Percentiles rank a stretch among this genome's conserved stretches.
phyloP scores from a whole-genome alignment of 495 filamentous ascomycete species.

The Bombardia bombarda region DNA sequence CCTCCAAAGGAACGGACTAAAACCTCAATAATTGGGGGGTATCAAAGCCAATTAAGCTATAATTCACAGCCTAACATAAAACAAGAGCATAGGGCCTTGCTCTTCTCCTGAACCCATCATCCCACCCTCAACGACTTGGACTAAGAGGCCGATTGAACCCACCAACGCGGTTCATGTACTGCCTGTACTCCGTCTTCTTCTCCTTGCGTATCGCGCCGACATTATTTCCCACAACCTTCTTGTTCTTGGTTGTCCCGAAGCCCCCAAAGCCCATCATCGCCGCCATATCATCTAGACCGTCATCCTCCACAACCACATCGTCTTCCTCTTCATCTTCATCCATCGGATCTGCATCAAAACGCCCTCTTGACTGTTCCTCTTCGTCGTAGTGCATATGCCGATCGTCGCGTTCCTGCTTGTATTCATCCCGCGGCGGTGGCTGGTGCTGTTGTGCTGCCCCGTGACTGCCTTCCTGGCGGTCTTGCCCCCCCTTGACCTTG shows the following conservation, averaged over 20 bases:
- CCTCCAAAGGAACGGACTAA: too few species aligned
- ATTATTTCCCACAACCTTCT: conserved; percentile 86
- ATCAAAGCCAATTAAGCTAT: too few species aligned
- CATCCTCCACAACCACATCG: conserved; percentile 50
- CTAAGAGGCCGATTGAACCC: conserved; percentile 91
- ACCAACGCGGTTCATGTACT: conserved; percentile 98
- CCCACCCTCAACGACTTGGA: conserved; percentile 31
- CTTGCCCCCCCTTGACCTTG: conserved; percentile 26
- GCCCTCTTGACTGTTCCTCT: conserved; percentile 6
- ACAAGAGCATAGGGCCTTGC: too few species aligned
- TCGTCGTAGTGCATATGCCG: conserved; percentile 7
- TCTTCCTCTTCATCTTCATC: conserved; percentile 40
- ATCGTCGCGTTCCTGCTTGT: conserved; percentile 3
- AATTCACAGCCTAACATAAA: too few species aligned
- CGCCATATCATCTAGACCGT: conserved; percentile 66
- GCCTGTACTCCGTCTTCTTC: conserved; percentile 90
- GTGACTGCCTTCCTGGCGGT: conserved; percentile 36
- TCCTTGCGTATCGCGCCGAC: conserved; percentile 80
- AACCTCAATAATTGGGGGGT: too few species aligned
- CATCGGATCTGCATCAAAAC: conserved; percentile 32
- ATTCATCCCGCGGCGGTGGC: background rate
- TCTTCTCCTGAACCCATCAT: too few species aligned
- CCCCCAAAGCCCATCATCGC: conserved; percentile 79
- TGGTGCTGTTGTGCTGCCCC: conserved; percentile 8
- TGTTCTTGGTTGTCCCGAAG: conserved; percentile 83